Evolutionary conservation across 1,284 basidiomycete genomes (phyloP), one percentile per base, ranked within the genome.

Genomic region (Austroboletus rostrupii): DNA sequence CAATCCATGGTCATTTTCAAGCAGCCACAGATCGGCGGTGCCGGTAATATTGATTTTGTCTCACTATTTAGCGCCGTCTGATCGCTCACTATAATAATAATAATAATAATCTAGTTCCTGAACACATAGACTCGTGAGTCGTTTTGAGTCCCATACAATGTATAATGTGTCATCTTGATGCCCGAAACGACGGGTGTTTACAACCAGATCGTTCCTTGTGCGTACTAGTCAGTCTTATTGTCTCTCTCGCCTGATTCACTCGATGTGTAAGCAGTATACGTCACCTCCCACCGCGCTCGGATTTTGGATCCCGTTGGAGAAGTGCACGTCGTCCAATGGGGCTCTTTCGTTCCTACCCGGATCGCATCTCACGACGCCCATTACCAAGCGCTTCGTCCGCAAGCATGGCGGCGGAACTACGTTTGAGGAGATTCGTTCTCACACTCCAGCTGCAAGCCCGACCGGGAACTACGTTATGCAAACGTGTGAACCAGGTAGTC

Each of bases 1-100:
- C 96, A 99, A 68, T 91, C 87, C 16, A 98, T 98, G 96, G 78
- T 97, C 20, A 95, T 96, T 50, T 90, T 85, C 61, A 95, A 96
- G 67, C 91, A 94, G 64, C 83, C 88, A 2, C 75, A 84, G 48
- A 93, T 96, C 28, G 94, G 94, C 3, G 92, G 91, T 2, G 83
- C 89, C 77, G 91, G 91, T 91, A 53, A 26, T 26, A 57, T 67
- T 60, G 16, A 37, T 26, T 32, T 45, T 44, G 13, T 33, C 40
- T 55, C 28, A 37, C 28, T 29, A 29, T 10, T n/a, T 17, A 32
- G 20, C 13, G 21, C 23, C 23, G 26, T 50, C 26, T 32, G 37
- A 40, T 11, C 49, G 51, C 48, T 20, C 40, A 33, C 36, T 23
- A 85, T 4, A 33, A 17, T 9, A 8, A 16, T 20, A 39, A 33